Evolutionary conservation across 2,329 filamentous ascomycete genomes (phyloP), one percentile per base, ranked within the genome.

Genomic region (Magnaporthiopsis rhizophila): DNA sequence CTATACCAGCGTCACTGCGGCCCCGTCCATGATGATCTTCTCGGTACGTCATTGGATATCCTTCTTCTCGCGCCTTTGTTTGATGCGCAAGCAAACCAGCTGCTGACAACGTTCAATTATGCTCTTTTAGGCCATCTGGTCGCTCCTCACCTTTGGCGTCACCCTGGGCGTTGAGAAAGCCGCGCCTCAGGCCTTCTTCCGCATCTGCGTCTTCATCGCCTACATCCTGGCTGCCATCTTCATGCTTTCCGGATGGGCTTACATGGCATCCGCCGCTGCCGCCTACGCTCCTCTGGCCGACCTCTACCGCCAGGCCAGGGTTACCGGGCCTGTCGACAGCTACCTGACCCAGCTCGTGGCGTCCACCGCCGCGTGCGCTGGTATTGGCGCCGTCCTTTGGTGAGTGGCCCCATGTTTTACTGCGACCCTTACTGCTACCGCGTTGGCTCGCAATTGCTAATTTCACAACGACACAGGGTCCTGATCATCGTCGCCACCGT

Each of bases 171-270:
- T 36, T 21, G 58, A 60, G 30, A 60, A 24, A 15, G 5, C 5
- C 13, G 30, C 30, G 12, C 58, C 58, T 3, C 28, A 32, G 15
- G 12, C 30, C 28, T 60, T 32, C 58, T 24, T 60, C 58, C 58
- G 58, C 58, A 60, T 60, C 58, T 60, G 58, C 58, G 58, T 60
- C 58, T 60, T 60, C 32, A 36, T 60, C 28, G 58, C 58, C 58
- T 60, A 60, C 58, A 60, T 60, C 58, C 58, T 60, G 4, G 8
- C 6, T n/a, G 32, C 58, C 32, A 60, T 60, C 58, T 60, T 60
- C 58, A 18, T 60, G 28, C 58, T 60, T 13, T 32, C 28, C 21
- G 58, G 58, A 13, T 60, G 58, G 58, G 58, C 58, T 2, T 60
- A 60, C 58, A 32, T 60, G 28, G 58, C 58, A 12, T 60, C 58